Percentiles rank a stretch among this genome's conserved stretches.
phyloP scores from a whole-genome alignment of 2,329 filamentous ascomycete species.

The Epichloe amarillans region DNA sequence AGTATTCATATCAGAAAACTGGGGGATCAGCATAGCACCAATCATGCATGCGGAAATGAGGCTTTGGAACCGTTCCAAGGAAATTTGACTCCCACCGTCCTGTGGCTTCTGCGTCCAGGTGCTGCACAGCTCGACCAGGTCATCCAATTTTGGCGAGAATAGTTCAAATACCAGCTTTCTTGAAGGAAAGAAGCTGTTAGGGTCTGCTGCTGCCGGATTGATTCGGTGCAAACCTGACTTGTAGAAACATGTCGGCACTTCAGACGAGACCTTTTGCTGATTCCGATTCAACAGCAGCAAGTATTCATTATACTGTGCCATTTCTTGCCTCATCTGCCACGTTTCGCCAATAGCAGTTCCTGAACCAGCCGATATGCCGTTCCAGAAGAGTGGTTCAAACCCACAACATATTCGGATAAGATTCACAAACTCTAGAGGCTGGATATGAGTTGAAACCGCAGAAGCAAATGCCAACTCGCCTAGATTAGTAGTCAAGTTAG shows the following conservation, averaged over 20 bases:
- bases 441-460: constrained; percentile 48
- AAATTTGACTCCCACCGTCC: constrained; percentile 36
- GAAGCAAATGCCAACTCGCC: constrained; percentile 56
- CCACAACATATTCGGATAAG: constrained; percentile 61
- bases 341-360: constrained; percentile 35
- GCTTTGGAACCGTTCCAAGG: constrained; percentile 38
- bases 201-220: constrained; percentile 15
- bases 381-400: constrained; percentile 18
- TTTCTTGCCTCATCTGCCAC: constrained; percentile 30
- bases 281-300: constrained; percentile 38
- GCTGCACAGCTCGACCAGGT: constrained; percentile 31
- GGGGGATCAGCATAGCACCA: constrained; percentile 32
- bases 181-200: constrained; percentile 24
- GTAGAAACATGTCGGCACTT: background rate
- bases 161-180: constrained; percentile 41
- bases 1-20: constrained; percentile 33
- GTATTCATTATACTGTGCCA: constrained; percentile 35
- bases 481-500: constrained; percentile 17
- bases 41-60: constrained; percentile 35
- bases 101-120: constrained; percentile 32
- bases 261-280: constrained; percentile 5
- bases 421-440: constrained; percentile 51
- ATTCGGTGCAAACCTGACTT: constrained; percentile 3
- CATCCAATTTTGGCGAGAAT: constrained; percentile 37
- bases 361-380: constrained; percentile 23